These are phyloP conservation scores for Aspergillus clavatus DNA, from an alignment of 2,329 filamentous ascomycete genomes.

Conservation along the genomic window DNA sequence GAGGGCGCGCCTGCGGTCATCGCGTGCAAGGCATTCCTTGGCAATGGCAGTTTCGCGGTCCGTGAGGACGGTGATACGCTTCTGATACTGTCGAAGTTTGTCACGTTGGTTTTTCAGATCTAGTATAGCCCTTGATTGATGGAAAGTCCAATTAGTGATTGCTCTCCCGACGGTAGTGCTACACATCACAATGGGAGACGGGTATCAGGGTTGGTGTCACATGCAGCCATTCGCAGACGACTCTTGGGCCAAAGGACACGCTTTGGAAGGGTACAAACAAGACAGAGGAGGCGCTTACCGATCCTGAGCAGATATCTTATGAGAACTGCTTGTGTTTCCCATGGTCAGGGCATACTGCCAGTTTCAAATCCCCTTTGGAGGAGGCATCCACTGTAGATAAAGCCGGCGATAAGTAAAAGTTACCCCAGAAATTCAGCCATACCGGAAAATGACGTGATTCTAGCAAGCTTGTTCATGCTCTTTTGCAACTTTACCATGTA, in stretches of 20 bases:
- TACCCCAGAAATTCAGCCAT: not conserved
- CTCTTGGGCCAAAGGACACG: not conserved
- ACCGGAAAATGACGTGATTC: conserved; percentile 14
- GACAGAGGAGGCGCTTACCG: conserved; percentile 52
- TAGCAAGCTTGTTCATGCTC: not conserved
- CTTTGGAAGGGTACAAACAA: no score
- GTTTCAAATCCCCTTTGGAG: conserved; percentile 2
- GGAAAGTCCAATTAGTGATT: not conserved
- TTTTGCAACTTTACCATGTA: not conserved
- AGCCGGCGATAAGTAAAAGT: not conserved
- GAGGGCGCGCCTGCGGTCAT: conserved; percentile 76
- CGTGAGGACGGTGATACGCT: conserved; percentile 79
- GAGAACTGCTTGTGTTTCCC: conserved; percentile 60
- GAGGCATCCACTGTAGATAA: no score
- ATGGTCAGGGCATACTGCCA: conserved; percentile 43
- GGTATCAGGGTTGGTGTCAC: conserved; percentile 8
- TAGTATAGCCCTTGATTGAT: conserved; percentile 72
- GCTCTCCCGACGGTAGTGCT: not conserved
- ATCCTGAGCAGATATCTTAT: conserved; percentile 74
- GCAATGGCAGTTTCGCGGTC: conserved; percentile 83
- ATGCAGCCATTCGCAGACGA: not conserved
- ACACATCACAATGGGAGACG: conserved; percentile 1
- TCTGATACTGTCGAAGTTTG: conserved; percentile 93
- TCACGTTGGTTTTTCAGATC: conserved; percentile 97
- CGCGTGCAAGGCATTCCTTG: conserved; percentile 70